Evolutionary conservation across 106 monocot species (phyloP), one percentile per base, ranked within the genome.

Genomic region (Triglochin maritima): DNA sequence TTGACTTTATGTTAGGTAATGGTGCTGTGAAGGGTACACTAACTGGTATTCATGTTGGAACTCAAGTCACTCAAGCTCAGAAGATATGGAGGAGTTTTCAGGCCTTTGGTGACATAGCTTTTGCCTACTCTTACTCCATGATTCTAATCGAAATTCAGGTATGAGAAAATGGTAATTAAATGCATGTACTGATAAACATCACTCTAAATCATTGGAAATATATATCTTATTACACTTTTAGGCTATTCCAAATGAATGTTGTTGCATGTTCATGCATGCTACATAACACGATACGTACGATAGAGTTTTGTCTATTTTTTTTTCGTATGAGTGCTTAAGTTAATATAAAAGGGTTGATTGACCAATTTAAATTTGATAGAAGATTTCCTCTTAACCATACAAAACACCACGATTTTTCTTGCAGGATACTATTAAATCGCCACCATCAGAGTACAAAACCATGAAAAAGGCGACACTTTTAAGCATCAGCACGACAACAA

Each of bases 121-220:
- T 83, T 64, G 79, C 83, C 58, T 79, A 79, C 72, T 79, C 83
- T 50, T 83, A 76, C 79, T 83, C 83, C 17, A 68, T 76, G 64
- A 83, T 83, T 72, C 68, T 83, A 49, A 79, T 83, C 47, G 83
- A 83, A 62, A 83, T 83, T 44, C 82, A 82, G 78, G 73, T 67
- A 68, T 44, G 10, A 5, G 14, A 57, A 57, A 57, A 57, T 16
- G 14, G 14, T 14, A 7, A 47, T 6, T 44, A 9, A 64, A 3
- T 12, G n/a, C n/a, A 57, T 57, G 15, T 16, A 13, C 57, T 57
- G 57, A 57, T 57, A 57, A 57, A 10, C 17, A 12, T 10, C 13
- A 5, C 4, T 57, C 15, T 57, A 57, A 17, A 57, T 57, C 11
- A 10, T 42, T 73, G 6, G 69, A 80, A 74, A 78, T 73, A 17